These are phyloP conservation scores for Pugionium dolabratum DNA, from an alignment of 345 rosid species.

Conservation along the genomic window DNA sequence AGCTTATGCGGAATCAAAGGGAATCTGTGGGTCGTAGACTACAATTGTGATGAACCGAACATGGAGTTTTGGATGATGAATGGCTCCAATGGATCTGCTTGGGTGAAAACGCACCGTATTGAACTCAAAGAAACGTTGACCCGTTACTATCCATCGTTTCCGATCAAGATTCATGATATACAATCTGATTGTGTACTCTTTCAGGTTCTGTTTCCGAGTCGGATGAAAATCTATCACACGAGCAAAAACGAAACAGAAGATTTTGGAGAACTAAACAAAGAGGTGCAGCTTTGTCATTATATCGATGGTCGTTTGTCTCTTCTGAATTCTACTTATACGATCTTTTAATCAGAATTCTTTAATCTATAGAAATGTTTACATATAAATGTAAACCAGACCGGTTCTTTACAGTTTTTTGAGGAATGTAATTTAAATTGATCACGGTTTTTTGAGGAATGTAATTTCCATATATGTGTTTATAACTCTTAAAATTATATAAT, in stretches of 20 bases:
- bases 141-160: slow-evolving; percentile 17
- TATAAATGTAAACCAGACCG: too few species aligned
- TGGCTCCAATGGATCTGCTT: slow-evolving; percentile 20
- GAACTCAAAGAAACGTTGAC: background rate
- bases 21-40: slow-evolving; percentile 28
- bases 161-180: slow-evolving; percentile 32
- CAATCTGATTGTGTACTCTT: slow-evolving; percentile 27
- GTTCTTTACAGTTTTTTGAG: too few species aligned
- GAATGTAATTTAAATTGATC: too few species aligned
- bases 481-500: too few species aligned
- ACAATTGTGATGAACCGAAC: slow-evolving; percentile 22
- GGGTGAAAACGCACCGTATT: slow-evolving; percentile 20
- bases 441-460: too few species aligned
- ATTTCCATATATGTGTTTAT: too few species aligned
- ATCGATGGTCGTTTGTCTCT: slow-evolving; percentile 32
- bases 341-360: too few species aligned
- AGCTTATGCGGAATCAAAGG: slow-evolving; percentile 36
- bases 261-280: background rate
- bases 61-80: slow-evolving; percentile 34
- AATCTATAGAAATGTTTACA: too few species aligned
- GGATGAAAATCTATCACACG: slow-evolving; percentile 18
- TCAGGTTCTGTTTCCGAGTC: slow-evolving; percentile 31
- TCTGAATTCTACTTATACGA: slow-evolving; percentile 10
- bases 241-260: slow-evolving; percentile 20
- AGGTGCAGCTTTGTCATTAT: slow-evolving; percentile 26